Base-by-base conservation (phyloP, 2,329 filamentous ascomycete genomes). In the Sodiomyces alkalinus region DNA sequence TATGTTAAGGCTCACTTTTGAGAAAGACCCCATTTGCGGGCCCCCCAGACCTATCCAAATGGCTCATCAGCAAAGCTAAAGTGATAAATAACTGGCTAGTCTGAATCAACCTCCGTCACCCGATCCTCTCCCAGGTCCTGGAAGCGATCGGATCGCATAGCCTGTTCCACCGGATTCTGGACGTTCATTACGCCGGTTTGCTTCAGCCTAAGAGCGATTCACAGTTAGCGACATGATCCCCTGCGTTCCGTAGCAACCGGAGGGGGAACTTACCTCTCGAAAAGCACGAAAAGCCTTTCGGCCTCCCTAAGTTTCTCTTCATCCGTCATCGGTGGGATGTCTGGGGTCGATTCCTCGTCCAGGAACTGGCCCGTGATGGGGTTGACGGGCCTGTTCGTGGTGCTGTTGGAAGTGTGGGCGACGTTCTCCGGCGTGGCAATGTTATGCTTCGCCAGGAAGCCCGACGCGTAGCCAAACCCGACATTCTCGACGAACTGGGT, bases 261-360 rank as follows among this genome's bases (percentile, higher is more conserved):
- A n/a, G n/a, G n/a, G n/a, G n/a, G 10, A 20, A 39, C 56, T 37
- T 56, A 79, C 77, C 80, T 68, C 52, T 94, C 85, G 52, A 94
- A 94, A 3, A 94, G 57, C 9, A 93, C 83, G 55, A 92, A 94
- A 1, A 94, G 53, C 32, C 74, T 69, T 52, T 94, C 87, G 0
- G 86, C 87, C 47, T 98, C 90, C 33, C 80, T 64, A 50, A 93
- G 81, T 51, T 87, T 94, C 56, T 96, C 87, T 39, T 86, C 85
- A 26, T 80, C 62, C 0, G 80, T 90, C 87, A 96, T 93, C 27
- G 80, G 71, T 2, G 73, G 71, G 8, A 60, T 51, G 4, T 71
- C 55, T 6, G 69, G 58, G 6, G 58, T 53, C 30, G 61, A 64
- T 50, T 87, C 80, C 20, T 60, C 63, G 39, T 83, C 76, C 28